A percentile compares a stretch with the other conserved stretches of the same genome.
phyloP scores from a whole-genome alignment of 495 filamentous ascomycete genomes.

The Penicillium lagena region DNA sequence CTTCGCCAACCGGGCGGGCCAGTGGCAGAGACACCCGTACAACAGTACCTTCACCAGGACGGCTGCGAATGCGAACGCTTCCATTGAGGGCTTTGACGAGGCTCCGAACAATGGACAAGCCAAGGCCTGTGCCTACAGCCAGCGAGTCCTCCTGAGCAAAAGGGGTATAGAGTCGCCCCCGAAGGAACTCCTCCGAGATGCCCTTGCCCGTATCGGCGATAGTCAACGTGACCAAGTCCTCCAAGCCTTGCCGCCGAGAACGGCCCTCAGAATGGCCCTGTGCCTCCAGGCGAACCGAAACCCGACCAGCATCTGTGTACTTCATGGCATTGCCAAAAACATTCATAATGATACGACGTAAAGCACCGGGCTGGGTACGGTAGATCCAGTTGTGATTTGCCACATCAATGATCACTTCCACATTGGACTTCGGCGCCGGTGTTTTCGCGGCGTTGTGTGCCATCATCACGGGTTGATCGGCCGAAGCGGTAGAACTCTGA shows the following conservation, averaged over 20 bases:
- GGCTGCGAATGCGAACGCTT: slow-evolving; percentile 45
- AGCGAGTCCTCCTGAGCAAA: slow-evolving; percentile 70
- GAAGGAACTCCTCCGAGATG: slow-evolving; percentile 67
- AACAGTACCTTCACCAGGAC: slow-evolving; percentile 42
- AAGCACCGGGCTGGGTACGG: slow-evolving; percentile 62
- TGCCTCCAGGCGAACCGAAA: slow-evolving; percentile 53
- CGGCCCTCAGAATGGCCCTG: slow-evolving; percentile 27
- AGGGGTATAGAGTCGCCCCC: slow-evolving; percentile 62
- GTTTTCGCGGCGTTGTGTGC: slow-evolving; percentile 5
- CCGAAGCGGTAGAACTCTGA: slow-evolving; percentile 21
- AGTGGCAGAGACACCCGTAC: slow-evolving; percentile 45
- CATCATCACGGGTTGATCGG: slow-evolving; percentile 18
- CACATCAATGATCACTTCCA: slow-evolving; percentile 61
- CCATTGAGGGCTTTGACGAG: slow-evolving; percentile 49
- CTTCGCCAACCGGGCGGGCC: slow-evolving; percentile 22
- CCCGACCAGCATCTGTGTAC: slow-evolving; percentile 62
- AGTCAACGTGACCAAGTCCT: slow-evolving; percentile 41
- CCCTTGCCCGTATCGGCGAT: slow-evolving; percentile 66
- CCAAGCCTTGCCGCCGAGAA: slow-evolving; percentile 24
- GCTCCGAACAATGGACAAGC: slow-evolving; percentile 48
- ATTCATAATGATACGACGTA: slow-evolving; percentile 75
- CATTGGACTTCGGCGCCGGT: slow-evolving; percentile 14
- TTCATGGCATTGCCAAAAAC: slow-evolving; percentile 79
- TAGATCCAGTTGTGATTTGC: slow-evolving; percentile 56
- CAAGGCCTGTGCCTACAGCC: slow-evolving; percentile 48